Evolutionary conservation across 805 yeast species (phyloP), one percentile per base, ranked within the genome.

Genomic region (Monosporozyma unispora): DNA sequence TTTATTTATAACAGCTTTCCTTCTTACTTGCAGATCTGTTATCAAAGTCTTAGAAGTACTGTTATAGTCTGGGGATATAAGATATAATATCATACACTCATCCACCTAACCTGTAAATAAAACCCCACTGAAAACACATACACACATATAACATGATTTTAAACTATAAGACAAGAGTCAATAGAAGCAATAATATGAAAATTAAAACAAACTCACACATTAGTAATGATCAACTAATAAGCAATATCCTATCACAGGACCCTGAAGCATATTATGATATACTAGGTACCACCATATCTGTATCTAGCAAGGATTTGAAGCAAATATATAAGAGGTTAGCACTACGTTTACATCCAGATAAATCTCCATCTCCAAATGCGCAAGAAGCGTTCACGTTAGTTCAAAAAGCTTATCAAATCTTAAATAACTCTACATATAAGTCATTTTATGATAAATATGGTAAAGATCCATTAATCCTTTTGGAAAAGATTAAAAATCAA

Each of bases 351-450:
- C 49, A 47, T 25, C 49, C 49, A 2, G 49, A 47, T 41, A 47
- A 40, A 33, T 28, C 31, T 16, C 3, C 38, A 14, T 28, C 45
- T 14, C 29, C 45, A 9, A 10, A 43, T 11, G 29, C 49, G 4
- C n/a, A 47, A 18, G 49, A 47, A 42, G 48, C 48, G 11, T 46
- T 46, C 19, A 28, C 44, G 14, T 78, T 86, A 33, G 81, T 90
- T n/a, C 86, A 90, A 44, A 88, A 89, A 64, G 96, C 97, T 16
- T 91, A 89, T 65, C 96, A 88, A 60, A 83, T 86, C 2, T 72
- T 90, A 38, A 78, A 88, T 3, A 80, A 84, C 56, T 77, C 77
- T 1, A 85, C 82, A 48, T 67, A 77, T 51, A 74, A 82, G 51
- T 75, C 70, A 47, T 74, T 80, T 42, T 90, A 83, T 57, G 96